Conservation (phyloP, 805 yeast species). For the Candida saitoana region DNA sequence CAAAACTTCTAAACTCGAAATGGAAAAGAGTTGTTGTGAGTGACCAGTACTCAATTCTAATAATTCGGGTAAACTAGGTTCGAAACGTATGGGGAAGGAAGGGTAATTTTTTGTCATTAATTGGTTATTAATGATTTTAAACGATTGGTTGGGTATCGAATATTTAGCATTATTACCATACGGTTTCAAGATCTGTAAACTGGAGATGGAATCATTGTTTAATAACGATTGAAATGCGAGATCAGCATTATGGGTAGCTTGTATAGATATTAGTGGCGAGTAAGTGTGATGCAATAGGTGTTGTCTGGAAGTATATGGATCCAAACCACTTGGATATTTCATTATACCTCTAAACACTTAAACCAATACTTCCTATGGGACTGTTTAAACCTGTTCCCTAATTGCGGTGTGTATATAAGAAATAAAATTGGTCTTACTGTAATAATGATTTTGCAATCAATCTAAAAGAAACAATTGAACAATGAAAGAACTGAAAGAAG, state of each 20-base stretch:
- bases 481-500: no score
- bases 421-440: no score
- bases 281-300: constrained; percentile 42
- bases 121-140: constrained; percentile 50
- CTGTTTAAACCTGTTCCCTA: no score
- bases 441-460: no score
- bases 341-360: constrained; percentile 2
- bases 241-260: constrained; percentile 46
- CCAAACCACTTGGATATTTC: constrained; percentile 32
- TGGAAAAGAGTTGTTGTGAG: constrained; percentile 31
- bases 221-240: constrained; percentile 38
- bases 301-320: constrained; percentile 38
- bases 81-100: constrained; percentile 57
- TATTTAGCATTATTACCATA: constrained; percentile 54
- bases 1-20: constrained; percentile 32
- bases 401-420: not conserved
- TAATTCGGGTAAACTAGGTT: constrained; percentile 36
- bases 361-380: not conserved
- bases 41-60: constrained; percentile 16
- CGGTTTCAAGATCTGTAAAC: constrained; percentile 48
- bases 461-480: no score
- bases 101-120: constrained; percentile 46
- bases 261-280: constrained; percentile 51
- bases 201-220: constrained; percentile 29
- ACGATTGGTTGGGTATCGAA: constrained; percentile 34